These are phyloP conservation scores for Neospora caninum DNA, from an alignment of 169 alveolate genomes.

Conservation along the genomic window DNA sequence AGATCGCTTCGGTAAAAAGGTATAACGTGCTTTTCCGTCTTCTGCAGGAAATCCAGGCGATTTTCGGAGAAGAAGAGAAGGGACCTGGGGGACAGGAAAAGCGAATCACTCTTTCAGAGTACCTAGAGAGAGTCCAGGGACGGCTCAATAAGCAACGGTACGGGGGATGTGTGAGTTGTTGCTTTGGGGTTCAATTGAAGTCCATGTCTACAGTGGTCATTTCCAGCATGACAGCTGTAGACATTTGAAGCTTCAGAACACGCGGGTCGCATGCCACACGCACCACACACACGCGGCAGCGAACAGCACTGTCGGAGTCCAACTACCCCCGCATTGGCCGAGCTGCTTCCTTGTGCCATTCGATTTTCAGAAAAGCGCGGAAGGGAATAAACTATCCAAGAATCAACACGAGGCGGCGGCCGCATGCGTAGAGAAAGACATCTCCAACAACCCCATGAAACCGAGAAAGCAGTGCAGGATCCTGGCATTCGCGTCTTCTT, in stretches of 20 bases:
- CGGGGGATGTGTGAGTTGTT: background rate
- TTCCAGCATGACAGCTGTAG: too few species aligned
- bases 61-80: constrained; percentile 87
- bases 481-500: too few species aligned
- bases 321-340: too few species aligned
- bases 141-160: constrained; percentile 39
- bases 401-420: background rate
- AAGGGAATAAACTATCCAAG: constrained; percentile 24
- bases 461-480: too few species aligned
- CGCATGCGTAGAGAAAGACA: background rate
- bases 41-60: constrained; percentile 82
- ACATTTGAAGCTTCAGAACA: too few species aligned
- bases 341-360: too few species aligned
- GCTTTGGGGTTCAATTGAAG: too few species aligned
- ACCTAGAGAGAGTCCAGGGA: constrained; percentile 77
- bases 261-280: too few species aligned
- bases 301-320: too few species aligned
- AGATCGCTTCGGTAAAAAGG: background rate
- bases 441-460: too few species aligned
- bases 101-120: constrained; percentile 79
- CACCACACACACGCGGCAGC: too few species aligned
- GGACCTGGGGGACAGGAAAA: constrained; percentile 84
- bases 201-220: too few species aligned
- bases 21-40: background rate
- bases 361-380: background rate